Conservation (phyloP, 2,329 filamentous ascomycete genomes). For the Teratosphaeria gauchensis region DNA sequence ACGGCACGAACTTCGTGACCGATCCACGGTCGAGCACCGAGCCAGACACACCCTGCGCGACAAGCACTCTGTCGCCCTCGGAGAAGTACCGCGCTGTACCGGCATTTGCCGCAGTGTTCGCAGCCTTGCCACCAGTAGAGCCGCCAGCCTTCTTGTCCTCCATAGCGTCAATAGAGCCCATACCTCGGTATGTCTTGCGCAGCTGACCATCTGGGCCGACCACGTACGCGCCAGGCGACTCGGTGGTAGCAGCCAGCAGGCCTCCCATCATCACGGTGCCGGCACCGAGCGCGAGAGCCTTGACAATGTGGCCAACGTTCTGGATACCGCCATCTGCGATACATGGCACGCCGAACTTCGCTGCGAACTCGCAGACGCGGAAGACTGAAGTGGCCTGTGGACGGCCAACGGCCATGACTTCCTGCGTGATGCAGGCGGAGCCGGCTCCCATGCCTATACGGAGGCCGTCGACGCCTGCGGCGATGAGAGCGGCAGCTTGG, state of each 20-base stretch:
- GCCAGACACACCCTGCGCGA: constrained; percentile 92
- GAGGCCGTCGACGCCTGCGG: constrained; percentile 87
- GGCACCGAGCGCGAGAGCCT: constrained; percentile 88
- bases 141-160: constrained; percentile 95
- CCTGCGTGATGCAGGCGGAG: constrained; percentile 96
- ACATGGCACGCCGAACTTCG: constrained; percentile 89
- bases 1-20: constrained; percentile 90
- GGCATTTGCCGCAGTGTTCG: constrained; percentile 92
- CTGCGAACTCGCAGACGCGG: constrained; percentile 80
- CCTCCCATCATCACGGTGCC: constrained; percentile 99
- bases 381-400: constrained; percentile 91
- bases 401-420: constrained; percentile 97
- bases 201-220: constrained; percentile 94
- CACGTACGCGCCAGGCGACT: constrained; percentile 94
- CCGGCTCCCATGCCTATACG: constrained; percentile 98
- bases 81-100: constrained; percentile 98
- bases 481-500: constrained; percentile 85
- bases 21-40: constrained; percentile 65
- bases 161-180: constrained; percentile 99
- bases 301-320: constrained; percentile 98
- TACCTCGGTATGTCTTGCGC: constrained; percentile 97
- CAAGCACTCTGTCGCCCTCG: constrained; percentile 86
- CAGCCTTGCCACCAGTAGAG: constrained; percentile 48
- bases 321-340: constrained; percentile 97
- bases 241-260: constrained; percentile 89